Evolutionary conservation across 2,329 filamentous ascomycete species (phyloP), one percentile per base, ranked within the genome.

Genomic region (Cercospora sp.): DNA sequence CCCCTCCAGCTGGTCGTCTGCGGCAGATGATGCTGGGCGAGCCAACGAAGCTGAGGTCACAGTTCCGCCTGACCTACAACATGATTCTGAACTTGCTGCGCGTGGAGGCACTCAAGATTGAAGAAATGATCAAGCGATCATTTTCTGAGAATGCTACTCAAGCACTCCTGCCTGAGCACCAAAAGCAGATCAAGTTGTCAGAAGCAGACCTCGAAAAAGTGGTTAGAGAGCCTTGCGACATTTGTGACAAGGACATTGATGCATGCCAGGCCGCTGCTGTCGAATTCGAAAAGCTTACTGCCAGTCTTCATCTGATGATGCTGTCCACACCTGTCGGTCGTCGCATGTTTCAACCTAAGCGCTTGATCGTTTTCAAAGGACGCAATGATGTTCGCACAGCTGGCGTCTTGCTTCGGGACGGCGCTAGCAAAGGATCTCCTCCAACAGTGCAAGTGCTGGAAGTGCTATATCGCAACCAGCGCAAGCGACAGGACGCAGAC

Each of bases 101-200:
- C 39, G 95, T 99, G 2, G 95, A 99, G 79, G 95, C 95, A 2
- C 82, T 99, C 72, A 98, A 97, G 82, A 98, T 99, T 74, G 95
- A 99, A 79, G 95, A 99, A 81, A 99, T 99, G 95, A 99, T 99
- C 83, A 99, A 99, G 85, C 91, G 95, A 72, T 97, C 94, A 79
- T 99, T 99, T 84, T 97, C 94, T 63, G 95, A 99, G 79, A 95
- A 99, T 80, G 94, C 94, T 26, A 98, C 94, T 0, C 95, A 99
- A 77, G 94, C 96, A 70, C 82, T 98, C 12, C 84, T 98, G 1
- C 95, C 95, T 0, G 94, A 98, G 79, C 94, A 98, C 75, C 94
- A 99, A 80, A 96, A 96, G 80, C 91, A 93, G 67, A 93, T 99
- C 69, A 93, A 94, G 78, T 74, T 97, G 2, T 96, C 94, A 0